Conservation (phyloP, 1,284 basidiomycete species). For the Trametes hirsuta region DNA sequence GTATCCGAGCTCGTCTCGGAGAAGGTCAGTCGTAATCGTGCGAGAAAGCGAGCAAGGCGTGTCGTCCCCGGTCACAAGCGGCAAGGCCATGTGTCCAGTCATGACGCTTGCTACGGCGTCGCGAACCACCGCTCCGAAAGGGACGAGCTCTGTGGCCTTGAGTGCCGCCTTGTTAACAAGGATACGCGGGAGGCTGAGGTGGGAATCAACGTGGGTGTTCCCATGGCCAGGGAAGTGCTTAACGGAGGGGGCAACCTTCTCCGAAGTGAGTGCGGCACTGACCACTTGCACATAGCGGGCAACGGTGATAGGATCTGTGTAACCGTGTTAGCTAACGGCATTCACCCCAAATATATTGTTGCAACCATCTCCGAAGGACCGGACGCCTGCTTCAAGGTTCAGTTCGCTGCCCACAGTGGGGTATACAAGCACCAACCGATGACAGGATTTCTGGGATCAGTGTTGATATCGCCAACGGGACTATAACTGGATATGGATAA, state of each 20-base stretch:
- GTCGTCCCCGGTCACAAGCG: conserved; percentile 52
- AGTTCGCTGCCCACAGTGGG: background rate
- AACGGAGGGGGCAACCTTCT: conserved; percentile 57
- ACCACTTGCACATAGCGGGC: conserved; percentile 51
- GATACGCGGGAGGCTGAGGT: conserved; percentile 66
- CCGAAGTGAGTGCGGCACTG: conserved; percentile 47
- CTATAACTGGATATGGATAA: conserved; percentile 32
- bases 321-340: background rate
- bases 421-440: conserved; percentile 51
- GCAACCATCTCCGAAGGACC: conserved; percentile 70
- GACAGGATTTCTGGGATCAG: conserved; percentile 66
- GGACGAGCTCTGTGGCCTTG: conserved; percentile 53
- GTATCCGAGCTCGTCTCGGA: conserved; percentile 53
- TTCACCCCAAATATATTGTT: background rate
- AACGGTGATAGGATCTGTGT: conserved; percentile 56
- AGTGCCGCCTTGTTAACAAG: conserved; percentile 49
- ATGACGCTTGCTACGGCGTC: conserved; percentile 57
- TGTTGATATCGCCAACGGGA: conserved; percentile 73
- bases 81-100: conserved; percentile 74
- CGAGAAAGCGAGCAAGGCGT: conserved; percentile 61
- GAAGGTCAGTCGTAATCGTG: conserved; percentile 53
- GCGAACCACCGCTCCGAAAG: conserved; percentile 53
- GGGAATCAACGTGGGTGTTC: conserved; percentile 71
- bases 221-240: conserved; percentile 80
- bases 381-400: conserved; percentile 48